Evolutionary conservation across 768 basidiomycete genomes (phyloP), one percentile per base, ranked within the genome.

Genomic region (Agrocybe praecox): DNA sequence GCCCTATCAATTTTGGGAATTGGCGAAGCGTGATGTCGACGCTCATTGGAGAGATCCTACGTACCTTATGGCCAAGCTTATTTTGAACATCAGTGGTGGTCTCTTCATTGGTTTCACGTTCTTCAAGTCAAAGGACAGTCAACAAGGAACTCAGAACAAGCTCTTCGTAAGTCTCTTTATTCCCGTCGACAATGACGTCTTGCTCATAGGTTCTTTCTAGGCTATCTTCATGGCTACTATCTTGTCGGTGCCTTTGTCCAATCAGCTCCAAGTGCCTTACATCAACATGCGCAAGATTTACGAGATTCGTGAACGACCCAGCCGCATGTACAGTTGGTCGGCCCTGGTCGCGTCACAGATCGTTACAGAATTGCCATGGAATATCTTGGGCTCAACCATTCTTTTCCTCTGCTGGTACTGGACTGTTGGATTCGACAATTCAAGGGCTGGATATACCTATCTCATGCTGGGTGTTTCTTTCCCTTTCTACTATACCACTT

Each of bases 391-490:
- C 29, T 83, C 85, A 1, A 73, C 78, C 0, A 52, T 89, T 12
- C 79, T 85, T 71, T 90, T 82, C 73, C 62, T 87, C 49, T 82
- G 80, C 61, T 90, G 87, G 87, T 89, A 80, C 69, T 88, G 83
- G 82, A 86, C 86, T 4, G 84, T 88, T 49, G 87, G 87, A 0
- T 85, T 85, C 63, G 74, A 76, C 9, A 72, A 69, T 1, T 73
- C 76, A 11, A 73, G 86, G 36, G 85, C 78, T 3, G 88, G 80
- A 19, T 88, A 82, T 62, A 82, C 81, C 2, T 87, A 77, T 65
- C 76, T 89, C 5, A 70, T 84, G 62, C 58, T 85, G 22, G 79
- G 74, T 19, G 59, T 89, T 21, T 60, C 40, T 15, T 63, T 58
- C 36, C 63, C 63, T 1, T 49, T 62, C 44, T 61, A 61, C 51